These are phyloP conservation scores for Geranium incanum DNA, from an alignment of 441 rosid genomes.

Conservation along the genomic window DNA sequence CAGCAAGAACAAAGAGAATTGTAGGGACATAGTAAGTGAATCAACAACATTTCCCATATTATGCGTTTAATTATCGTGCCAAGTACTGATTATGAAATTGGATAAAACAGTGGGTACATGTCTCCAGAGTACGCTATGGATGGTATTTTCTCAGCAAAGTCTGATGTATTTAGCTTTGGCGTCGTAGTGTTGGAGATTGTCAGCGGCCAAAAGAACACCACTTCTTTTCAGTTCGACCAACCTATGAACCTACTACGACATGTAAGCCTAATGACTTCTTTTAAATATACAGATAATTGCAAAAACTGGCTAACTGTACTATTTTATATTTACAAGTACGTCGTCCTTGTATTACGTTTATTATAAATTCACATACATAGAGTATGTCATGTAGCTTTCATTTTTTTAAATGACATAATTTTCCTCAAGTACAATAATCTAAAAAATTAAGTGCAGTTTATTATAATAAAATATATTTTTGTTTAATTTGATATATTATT, in stretches of 20 bases:
- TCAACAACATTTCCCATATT: background rate
- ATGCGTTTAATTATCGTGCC: too few relatives aligned
- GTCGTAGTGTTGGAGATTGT: slow-evolving; percentile 49
- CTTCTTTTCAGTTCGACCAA: slow-evolving; percentile 31
- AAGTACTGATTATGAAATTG: slow-evolving; percentile 22
- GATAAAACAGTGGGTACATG: slow-evolving; percentile 44
- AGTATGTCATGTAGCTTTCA: too few relatives aligned
- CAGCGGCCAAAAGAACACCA: slow-evolving; percentile 47
- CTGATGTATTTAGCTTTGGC: slow-evolving; percentile 62
- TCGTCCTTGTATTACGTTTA: too few relatives aligned
- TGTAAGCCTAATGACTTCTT: slow-evolving; percentile 26
- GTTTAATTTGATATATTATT: too few relatives aligned
- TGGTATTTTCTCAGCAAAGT: slow-evolving; percentile 55
- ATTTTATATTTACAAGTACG: too few relatives aligned
- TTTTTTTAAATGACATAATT: too few relatives aligned
- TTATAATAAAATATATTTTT: too few relatives aligned
- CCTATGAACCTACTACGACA: slow-evolving; percentile 40
- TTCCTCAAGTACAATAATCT: too few relatives aligned
- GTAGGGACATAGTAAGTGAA: slow-evolving; percentile 58
- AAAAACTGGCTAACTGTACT: too few relatives aligned
- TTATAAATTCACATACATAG: too few relatives aligned
- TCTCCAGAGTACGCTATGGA: slow-evolving; percentile 58
- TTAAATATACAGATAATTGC: too few relatives aligned
- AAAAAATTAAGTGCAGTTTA: too few relatives aligned
- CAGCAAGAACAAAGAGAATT: slow-evolving; percentile 43